Base-by-base conservation (phyloP, 371 early-diverging fungal genomes). In the Umbelopsis sp. region DNA sequence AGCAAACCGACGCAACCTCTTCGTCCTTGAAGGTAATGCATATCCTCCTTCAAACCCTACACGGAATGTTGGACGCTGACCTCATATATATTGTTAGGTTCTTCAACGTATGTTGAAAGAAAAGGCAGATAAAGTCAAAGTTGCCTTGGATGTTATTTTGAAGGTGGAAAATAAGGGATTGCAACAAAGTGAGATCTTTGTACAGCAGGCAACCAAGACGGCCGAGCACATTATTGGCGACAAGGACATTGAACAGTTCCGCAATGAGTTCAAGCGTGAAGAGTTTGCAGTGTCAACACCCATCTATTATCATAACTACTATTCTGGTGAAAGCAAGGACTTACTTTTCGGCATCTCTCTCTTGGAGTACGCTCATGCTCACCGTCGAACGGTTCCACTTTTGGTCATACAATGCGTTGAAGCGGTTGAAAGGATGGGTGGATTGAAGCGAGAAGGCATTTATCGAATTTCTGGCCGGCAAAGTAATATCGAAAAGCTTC, bases 391-490 rank as follows among this genome's bases (percentile, higher is more conserved):
- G 0, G 84, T 89, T 0, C 91, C 91, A 0, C 25, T 83, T 14
- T 68, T 90, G 8, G 79, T 91, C 10, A 50, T 69, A 38, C 82
- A 82, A 63, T 88, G 89, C 57, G 69, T 86, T 6, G 78, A 85
- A 22, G 87, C 89, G 4, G 80, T 91, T 64, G 89, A 91, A 51
- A 75, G 74, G 0, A 71, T 86, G 73, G 88, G 89, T 63, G 89
- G 89, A 9, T 72, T 89, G 9, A 81, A 87, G 51, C 84, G 84
- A 38, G 92, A 91, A 72, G 92, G 92, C 18, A 86, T 91, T 50
- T 91, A 91, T 69, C 77, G 92, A n/a, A 76, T 91, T 2, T 85
- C 88, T 1, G 92, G 91, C n/a, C 78, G 88, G 32, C 87, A 88
- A 63, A 79, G 82, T 38, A 89, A 87, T 65, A 79, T 88, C 20